Conservation (phyloP, 768 basidiomycete genomes). For the Holtermanniella nyarrowii region DNA sequence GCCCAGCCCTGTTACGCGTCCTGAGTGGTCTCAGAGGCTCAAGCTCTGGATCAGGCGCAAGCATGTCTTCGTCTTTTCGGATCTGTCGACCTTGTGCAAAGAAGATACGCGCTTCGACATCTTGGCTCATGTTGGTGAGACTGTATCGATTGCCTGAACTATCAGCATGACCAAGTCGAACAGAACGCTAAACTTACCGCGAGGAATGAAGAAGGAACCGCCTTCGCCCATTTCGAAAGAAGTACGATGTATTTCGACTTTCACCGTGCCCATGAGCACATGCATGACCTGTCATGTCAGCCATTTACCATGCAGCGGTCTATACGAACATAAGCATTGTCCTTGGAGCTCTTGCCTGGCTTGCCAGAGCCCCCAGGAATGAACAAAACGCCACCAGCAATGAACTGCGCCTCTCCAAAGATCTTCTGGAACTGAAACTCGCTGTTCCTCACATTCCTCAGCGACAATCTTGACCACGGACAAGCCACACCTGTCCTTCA, state of each 20-base stretch:
- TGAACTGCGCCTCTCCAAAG: slow-evolving; percentile 79
- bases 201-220: slow-evolving; percentile 79
- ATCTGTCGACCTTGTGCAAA: slow-evolving; percentile 70
- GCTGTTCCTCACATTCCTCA: slow-evolving; percentile 52
- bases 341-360: slow-evolving; percentile 76
- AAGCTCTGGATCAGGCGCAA: background rate
- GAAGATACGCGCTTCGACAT: slow-evolving; percentile 61
- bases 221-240: slow-evolving; percentile 68
- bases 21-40: background rate
- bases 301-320: background rate
- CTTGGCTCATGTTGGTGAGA: slow-evolving; percentile 63
- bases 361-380: slow-evolving; percentile 74
- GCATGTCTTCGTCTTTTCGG: slow-evolving; percentile 21
- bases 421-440: slow-evolving; percentile 83
- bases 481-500: slow-evolving; percentile 59
- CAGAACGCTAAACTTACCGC: slow-evolving; percentile 50
- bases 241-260: slow-evolving; percentile 69
- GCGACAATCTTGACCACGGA: slow-evolving; percentile 58
- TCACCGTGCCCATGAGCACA: slow-evolving; percentile 79
- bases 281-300: slow-evolving; percentile 53
- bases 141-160: slow-evolving; percentile 72
- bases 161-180: background rate
- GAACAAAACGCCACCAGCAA: slow-evolving; percentile 77
- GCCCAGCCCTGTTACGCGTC: background rate
- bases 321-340: slow-evolving; percentile 75